phyloP scores from a whole-genome alignment of 2,329 filamentous ascomycete genomes.

The Ascochyta viciae-villosae region DNA sequence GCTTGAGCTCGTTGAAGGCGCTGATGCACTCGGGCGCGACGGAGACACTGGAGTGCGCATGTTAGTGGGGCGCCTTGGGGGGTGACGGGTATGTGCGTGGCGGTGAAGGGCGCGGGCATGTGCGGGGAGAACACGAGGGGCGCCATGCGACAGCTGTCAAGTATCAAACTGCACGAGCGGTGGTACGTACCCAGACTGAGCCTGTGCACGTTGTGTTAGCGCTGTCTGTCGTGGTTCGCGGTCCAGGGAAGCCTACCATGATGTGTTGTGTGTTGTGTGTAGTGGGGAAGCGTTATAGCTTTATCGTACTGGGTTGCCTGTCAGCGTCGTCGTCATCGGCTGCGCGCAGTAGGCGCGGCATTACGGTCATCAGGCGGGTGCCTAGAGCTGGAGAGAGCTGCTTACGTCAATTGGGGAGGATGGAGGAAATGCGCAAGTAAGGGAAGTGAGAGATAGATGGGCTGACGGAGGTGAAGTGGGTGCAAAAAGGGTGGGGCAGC shows the following conservation, averaged over 20 bases:
- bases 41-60: conserved; percentile 64
- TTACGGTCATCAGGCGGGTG: conserved; percentile 21
- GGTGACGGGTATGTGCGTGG: neutral
- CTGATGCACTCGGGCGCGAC: conserved; percentile 74
- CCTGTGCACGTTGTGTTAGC: conserved; percentile 40
- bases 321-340: conserved; percentile 47
- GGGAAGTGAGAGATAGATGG: conserved; percentile 24
- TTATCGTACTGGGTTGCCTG: conserved; percentile 46
- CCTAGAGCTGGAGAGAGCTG: conserved; percentile 20
- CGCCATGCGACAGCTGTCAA: conserved; percentile 17
- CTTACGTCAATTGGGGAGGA: conserved; percentile 40
- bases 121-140: conserved; percentile 19
- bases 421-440: conserved; percentile 24
- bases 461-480: conserved; percentile 30
- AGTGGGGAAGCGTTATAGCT: conserved; percentile 32
- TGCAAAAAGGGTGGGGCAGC: conserved; percentile 31
- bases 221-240: neutral
- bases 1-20: conserved; percentile 82
- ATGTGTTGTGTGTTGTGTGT: conserved; percentile 37
- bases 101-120: conserved; percentile 7
- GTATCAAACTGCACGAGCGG: conserved; percentile 19
- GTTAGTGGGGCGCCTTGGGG: conserved; percentile 23
- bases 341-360: conserved; percentile 21
- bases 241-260: conserved; percentile 41
- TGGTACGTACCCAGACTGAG: conserved; percentile 54